Evolutionary conservation across 768 basidiomycete species (phyloP).

Genomic region (Tephrocybe rancida): DNA sequence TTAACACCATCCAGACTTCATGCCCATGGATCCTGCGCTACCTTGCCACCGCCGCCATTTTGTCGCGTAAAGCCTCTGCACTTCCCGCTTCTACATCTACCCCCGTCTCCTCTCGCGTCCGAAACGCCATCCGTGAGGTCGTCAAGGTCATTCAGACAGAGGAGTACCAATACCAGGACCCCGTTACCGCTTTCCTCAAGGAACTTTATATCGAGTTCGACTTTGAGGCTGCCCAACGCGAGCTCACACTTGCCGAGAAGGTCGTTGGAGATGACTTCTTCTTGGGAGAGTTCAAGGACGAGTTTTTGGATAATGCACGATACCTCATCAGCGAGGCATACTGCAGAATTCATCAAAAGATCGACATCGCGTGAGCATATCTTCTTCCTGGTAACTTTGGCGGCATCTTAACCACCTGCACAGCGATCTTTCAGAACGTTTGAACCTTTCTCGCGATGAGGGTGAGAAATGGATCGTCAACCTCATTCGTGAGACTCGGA

Average conservation of each 20-base stretch:
- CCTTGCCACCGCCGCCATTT: conserved; percentile 89
- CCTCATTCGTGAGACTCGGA: conserved; percentile 94
- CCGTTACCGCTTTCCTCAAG: conserved; percentile 90
- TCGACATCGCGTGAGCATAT: conserved; percentile 76
- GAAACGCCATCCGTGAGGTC: conserved; percentile 88
- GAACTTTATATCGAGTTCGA: conserved; percentile 96
- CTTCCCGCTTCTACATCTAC: conserved; percentile 41
- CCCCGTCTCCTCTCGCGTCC: conserved; percentile 68
- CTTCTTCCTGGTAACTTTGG: not conserved
- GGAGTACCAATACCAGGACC: conserved; percentile 95
- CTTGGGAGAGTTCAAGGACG: conserved; percentile 85
- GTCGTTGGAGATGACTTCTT: conserved; percentile 95
- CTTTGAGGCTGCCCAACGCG: conserved; percentile 90
- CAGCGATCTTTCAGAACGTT: conserved; percentile 89
- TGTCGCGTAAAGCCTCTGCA: conserved; percentile 78
- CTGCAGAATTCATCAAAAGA: conserved; percentile 94
- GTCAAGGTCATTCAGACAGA: conserved; percentile 94
- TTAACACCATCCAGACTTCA: conserved; percentile 97
- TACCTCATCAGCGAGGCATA: conserved; percentile 97
- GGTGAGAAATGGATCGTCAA: conserved; percentile 99
- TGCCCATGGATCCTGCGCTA: conserved; percentile 95
- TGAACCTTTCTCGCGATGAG: conserved; percentile 92
- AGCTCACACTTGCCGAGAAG: conserved; percentile 74
- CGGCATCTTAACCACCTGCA: not conserved
- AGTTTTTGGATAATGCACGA: conserved; percentile 95